Base-by-base conservation (phyloP, 2,329 filamentous ascomycete species). In the Penicillium frequentans region DNA sequence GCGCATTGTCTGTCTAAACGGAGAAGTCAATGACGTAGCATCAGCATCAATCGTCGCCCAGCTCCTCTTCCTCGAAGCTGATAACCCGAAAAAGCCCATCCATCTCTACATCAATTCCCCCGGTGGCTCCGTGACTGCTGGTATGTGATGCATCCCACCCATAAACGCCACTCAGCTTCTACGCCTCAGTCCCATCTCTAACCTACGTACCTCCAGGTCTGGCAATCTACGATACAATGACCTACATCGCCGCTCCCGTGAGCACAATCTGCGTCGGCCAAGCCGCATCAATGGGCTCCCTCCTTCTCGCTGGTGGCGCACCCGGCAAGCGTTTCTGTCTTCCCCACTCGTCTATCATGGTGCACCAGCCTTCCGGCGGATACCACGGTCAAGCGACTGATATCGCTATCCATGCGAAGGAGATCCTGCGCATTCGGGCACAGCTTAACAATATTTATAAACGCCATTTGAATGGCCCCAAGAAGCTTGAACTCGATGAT, bases 211-310 rank as follows among this genome's bases (percentile, higher is more conserved):
- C 52, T 10, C 9, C 35, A 74, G 73, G 75, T 44, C 79, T 88
- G 58, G 93, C 95, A 26, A 98, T 99, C 69, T 99, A 99, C 82
- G 95, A 99, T 74, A 99, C 95, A 13, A 98, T 99, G 93, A 87
- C 89, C 66, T 99, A 99, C 75, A 98, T 99, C 72, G 87, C 89
- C 59, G 90, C 90, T 3, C 91, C 93, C 1, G 92, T 99, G 0
- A 93, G 90, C 44, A 99, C 95, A 0, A 95, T 99, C 29, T 98
- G 95, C 70, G 85, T 99, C 44, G 95, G 95, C 8, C 91, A 96
- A 68, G 95, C 96, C 0, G 93, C 95, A 1, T 95, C 90, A 3
- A 99, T 99, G 95, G 95, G 93, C 6, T 91, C 89, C 1, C 82
- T 99, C 24, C 81, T 99, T 1, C 85, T 99, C 1, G 89, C 90